Base-by-base conservation (phyloP, 257 asterid species). In the Echites panduratus region DNA sequence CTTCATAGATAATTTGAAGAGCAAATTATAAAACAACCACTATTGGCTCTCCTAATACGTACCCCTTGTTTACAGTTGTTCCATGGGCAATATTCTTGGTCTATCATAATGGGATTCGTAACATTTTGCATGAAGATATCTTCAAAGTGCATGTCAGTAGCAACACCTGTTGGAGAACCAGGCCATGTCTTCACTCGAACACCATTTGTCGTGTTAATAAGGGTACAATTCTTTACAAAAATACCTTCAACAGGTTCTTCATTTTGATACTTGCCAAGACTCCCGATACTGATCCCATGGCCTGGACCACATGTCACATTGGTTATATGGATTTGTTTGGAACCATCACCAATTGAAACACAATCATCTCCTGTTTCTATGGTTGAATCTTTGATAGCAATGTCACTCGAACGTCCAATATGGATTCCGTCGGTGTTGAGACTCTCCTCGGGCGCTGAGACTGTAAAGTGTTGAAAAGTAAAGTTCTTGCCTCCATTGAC, bases 241-340 rank as follows among this genome's bases (percentile, higher is more conserved):
- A 72, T 6, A 10, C 69, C 76, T 26, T 48, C 58, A 1, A 73
- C 76, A 0, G 57, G 62, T 14, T 61, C 63, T 63, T 73, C 70
- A 45, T 62, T 32, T 45, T 24, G 7, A 5, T 61, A 38, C n/a
- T 29, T 61, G 10, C 76, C 76, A 9, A 73, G 59, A 54, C 76
- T 73, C 22, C 76, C 76, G 47, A 73, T 0, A 17, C 76, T 73
- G 27, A 59, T 72, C 1, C 76, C 76, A 43, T 72, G 76, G 14
- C 76, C 70, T 0, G 76, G 70, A 9, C 70, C 63, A 5, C 70
- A 73, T 0, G 11, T 63, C 1, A 73, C 63, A 0, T 63, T 32
- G 9, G 44, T 12, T 4, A 73, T 13, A 0, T 1, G 1, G 1
- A 73, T 7, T 4, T 73, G 43, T 32, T 43, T 63, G 26, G 70